Evolutionary conservation across 116 monocot species (phyloP), one percentile per base, ranked within the genome.

Genomic region (Zostera marina): DNA sequence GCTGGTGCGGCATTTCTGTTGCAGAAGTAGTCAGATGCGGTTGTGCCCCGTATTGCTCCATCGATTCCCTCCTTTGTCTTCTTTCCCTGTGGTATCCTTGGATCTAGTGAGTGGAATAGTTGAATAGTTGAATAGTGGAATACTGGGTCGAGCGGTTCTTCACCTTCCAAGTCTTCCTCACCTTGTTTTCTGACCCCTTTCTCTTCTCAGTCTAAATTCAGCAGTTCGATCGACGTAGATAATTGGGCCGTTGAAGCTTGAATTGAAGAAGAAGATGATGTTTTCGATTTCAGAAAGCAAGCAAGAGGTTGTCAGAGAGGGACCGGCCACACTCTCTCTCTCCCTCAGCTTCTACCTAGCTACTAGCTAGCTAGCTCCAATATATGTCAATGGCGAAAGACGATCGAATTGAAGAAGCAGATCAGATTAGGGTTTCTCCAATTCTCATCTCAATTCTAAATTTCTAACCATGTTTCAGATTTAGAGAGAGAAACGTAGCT

Each of bases 231-330:
- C 19, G 49, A 22, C 63, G 54, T 56, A 65, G 53, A 63, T 58
- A 65, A 60, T 25, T 55, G 41, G 54, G 32, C 56, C 39, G 41
- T 58, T 38, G 46, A 61, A 41, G 20, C 53, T 22, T n/a, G 52
- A 2, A 39, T 9, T 17, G 77, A 10, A 12, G 66, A 56, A 4
- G 64, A 58, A 11, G 59, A 45, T 39, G 63, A 40, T 46, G 67
- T 57, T 58, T 63, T 52, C 59, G 66, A 49, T 46, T 20, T 42
- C 11, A 40, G 32, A 32, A 32, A 61, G 61, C 32, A 40, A 25
- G 47, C n/a, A 57, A 62, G 42, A 40, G 59, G 54, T 64, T 72
- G 72, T 72, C 72, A 72, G 60, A 41, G 44, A 32, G 32, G 32
- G 32, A 5, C 32, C 41, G 70, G 47, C 56, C 48, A 58, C 61